Base-by-base conservation (phyloP, 495 filamentous ascomycete genomes). In the Oidiodendron maius region DNA sequence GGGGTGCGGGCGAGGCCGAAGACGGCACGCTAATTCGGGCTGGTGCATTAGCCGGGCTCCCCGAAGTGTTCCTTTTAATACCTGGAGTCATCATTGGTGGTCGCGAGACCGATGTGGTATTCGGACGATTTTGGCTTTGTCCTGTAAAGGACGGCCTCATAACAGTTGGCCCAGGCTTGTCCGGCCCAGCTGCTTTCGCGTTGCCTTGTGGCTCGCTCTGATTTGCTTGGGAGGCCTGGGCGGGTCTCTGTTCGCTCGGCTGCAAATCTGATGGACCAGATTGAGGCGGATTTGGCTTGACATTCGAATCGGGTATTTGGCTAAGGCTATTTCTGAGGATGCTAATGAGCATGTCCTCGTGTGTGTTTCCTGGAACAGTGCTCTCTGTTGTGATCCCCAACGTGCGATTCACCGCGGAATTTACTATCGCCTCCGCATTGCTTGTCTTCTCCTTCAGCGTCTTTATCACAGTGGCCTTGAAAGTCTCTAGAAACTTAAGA, bases 11-110 rank as follows among this genome's bases (percentile, higher is more conserved):
- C 30, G 53, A 55, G 22, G 45, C 50, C 26, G 26, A 30, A 5
- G 26, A 30, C 32, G 58, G 53, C 28, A 16, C 52, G 37, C 48
- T 52, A 13, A 26, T 24, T 39, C 44, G 25, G 8, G 40, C 3
- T 24, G 53, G 30, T 23, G 48, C 41, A 50, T 34, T 36, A 28
- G 45, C 52, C 28, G 55, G 43, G 39, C 51, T 44, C 13, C 38
- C 57, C 18, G 57, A 56, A 35, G 44, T 53, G 12, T 48, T 53
- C 16, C 52, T 42, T 17, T 15, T 48, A 37, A 56, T 50, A 25
- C 53, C 48, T 34, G 48, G 46, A 20, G 45, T 42, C 35, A 40
- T 55, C 50, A 62, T 62, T 48, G 59, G 59, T 4, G 56, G 59
- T 30, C 59, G 32, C 16, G 59, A 48, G 18, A 61, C 48, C 10